phyloP scores from a whole-genome alignment of 306 rosid species.

The Trifolium fragiferum region DNA sequence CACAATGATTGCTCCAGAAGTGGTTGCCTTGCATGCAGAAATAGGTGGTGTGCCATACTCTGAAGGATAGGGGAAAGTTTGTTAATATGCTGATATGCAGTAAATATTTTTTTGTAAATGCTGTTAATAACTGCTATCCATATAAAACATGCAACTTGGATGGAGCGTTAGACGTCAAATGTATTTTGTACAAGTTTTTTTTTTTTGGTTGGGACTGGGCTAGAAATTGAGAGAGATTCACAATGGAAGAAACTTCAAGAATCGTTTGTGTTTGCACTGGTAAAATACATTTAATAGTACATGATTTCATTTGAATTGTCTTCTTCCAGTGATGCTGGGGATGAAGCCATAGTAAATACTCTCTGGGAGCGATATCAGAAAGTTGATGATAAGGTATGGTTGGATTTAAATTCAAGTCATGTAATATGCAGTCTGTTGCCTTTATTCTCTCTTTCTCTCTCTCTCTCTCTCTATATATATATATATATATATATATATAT shows the following conservation, averaged over 20 bases:
- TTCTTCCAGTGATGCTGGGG: constrained; percentile 78
- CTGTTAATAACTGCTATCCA: constrained; percentile 20
- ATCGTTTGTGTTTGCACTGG: constrained; percentile 20
- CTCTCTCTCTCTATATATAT: too few species aligned
- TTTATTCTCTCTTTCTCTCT: background rate
- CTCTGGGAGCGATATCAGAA: constrained; percentile 89
- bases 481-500: too few species aligned
- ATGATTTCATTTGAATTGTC: constrained; percentile 31
- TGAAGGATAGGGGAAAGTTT: constrained; percentile 13
- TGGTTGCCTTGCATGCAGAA: constrained; percentile 19
- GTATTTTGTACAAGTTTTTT: background rate
- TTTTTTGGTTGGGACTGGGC: background rate
- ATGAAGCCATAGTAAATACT: constrained; percentile 84
- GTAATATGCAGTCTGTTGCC: constrained; percentile 7
- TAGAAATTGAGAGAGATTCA: constrained; percentile 15
- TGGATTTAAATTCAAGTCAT: constrained; percentile 32
- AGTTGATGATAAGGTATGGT: constrained; percentile 76
- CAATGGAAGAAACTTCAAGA: constrained; percentile 15
- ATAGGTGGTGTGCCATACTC: background rate
- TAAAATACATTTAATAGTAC: constrained; percentile 19
- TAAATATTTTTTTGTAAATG: constrained; percentile 13
- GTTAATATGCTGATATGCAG: constrained; percentile 15
- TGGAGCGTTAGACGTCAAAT: constrained; percentile 7
- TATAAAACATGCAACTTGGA: background rate
- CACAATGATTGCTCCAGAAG: constrained; percentile 20